A percentile compares a stretch with the other conserved stretches of the same genome.
These are phyloP conservation scores for Fusarium citri DNA, from an alignment of 2,329 filamentous ascomycete species.

Conservation along the genomic window DNA sequence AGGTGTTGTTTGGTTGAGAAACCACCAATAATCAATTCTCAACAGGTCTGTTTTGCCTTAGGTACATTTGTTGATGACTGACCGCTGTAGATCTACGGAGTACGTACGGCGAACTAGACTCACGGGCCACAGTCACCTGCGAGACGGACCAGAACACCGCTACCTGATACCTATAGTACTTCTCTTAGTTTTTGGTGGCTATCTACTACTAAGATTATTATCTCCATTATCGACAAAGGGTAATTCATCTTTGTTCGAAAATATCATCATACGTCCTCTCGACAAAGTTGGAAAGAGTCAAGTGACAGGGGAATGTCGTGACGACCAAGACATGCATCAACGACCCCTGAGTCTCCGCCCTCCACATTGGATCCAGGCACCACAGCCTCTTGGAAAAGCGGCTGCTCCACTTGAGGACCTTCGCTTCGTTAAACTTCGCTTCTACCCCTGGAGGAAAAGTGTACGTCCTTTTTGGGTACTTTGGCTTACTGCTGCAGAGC, in stretches of 20 bases:
- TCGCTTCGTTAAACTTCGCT: conserved; percentile 36
- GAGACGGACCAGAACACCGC: conserved; percentile 18
- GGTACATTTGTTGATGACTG: conserved; percentile 2
- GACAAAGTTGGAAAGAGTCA: conserved; percentile 14
- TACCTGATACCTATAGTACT: conserved; percentile 34
- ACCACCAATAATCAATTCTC: conserved; percentile 24
- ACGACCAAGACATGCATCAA: conserved; percentile 37
- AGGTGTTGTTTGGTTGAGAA: conserved; percentile 21
- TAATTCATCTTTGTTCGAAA: background rate
- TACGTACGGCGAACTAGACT: conserved; percentile 1
- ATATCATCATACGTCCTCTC: conserved; percentile 21
- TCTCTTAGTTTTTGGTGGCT: background rate
- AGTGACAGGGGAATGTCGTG: conserved; percentile 28
- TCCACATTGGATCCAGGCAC: conserved; percentile 6
- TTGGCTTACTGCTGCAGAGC: conserved; percentile 14
- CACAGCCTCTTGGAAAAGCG: conserved; percentile 13
- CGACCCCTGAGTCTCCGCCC: conserved; percentile 35
- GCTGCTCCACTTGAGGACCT: conserved; percentile 38
- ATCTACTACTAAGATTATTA: conserved; percentile 16
- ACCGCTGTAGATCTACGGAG: conserved; percentile 7
- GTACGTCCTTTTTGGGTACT: conserved; percentile 32
- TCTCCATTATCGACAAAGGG: background rate
- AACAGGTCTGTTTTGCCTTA: background rate
- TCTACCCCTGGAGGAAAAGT: conserved; percentile 39
- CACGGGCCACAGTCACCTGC: conserved; percentile 9